Evolutionary conservation across 1,284 basidiomycete species (phyloP).

Genomic region (Puccinia triticina): DNA sequence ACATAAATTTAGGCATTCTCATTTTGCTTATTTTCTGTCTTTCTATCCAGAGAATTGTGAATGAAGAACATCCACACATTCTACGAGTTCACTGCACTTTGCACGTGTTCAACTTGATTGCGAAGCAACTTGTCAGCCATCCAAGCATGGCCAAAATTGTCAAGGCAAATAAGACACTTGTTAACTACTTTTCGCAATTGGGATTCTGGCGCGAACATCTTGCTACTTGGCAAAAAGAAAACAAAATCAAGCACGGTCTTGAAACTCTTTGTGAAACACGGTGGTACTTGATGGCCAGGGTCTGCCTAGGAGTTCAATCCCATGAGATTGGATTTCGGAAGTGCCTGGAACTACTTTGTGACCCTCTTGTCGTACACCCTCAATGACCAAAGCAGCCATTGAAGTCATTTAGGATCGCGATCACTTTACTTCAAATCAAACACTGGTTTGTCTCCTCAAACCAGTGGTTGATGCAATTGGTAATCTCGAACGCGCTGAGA

Average conservation of each 20-base stretch:
- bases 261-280: constrained; percentile 1
- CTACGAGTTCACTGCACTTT: constrained; percentile 12
- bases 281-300: constrained; percentile 4
- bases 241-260: not conserved
- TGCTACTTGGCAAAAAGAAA: not conserved
- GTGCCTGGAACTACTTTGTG: not conserved
- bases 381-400: not conserved
- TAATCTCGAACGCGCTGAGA: constrained; percentile 3
- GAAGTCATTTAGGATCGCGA: constrained; percentile 7
- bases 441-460: constrained; percentile 9
- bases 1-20: no score
- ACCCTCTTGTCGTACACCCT: constrained; percentile 16
- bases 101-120: not conserved
- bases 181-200: not conserved
- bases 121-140: not conserved
- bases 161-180: not conserved
- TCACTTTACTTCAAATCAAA: constrained; percentile 43
- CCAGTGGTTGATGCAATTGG: constrained; percentile 23
- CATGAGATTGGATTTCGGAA: constrained; percentile 22
- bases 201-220: constrained; percentile 18
- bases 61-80: constrained; percentile 10
- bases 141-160: no score
- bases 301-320: constrained; percentile 12
- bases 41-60: no score
- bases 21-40: not conserved